Conservation (phyloP, 2,329 filamentous ascomycete genomes). For the Scedosporium aurantiacum region DNA sequence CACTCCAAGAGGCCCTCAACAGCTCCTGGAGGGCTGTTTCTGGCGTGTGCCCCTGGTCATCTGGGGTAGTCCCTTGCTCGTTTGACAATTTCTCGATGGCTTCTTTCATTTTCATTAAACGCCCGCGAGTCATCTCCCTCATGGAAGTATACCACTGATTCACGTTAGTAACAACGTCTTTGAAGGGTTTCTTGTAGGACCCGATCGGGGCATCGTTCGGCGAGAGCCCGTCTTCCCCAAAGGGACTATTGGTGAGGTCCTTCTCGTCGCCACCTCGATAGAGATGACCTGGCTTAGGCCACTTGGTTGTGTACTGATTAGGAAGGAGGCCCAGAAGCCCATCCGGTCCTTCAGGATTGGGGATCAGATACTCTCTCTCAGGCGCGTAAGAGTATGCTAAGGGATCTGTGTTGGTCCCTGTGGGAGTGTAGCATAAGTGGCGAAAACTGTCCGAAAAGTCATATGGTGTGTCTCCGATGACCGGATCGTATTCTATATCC, state of each 20-base stretch:
- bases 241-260: neutral
- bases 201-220: neutral
- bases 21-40: neutral
- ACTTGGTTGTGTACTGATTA: neutral
- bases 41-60: neutral
- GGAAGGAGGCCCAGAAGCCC: neutral
- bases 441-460: neutral
- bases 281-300: slow-evolving; percentile 1
- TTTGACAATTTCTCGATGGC: neutral
- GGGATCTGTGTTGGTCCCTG: neutral
- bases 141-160: neutral
- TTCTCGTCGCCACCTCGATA: neutral
- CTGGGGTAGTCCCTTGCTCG: neutral
- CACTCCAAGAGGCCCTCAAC: neutral
- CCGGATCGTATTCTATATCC: neutral
- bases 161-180: neutral
- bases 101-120: neutral
- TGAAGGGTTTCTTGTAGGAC: neutral
- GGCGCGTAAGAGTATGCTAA: neutral
- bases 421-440: neutral
- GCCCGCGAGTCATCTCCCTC: neutral
- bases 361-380: neutral
- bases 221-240: neutral
- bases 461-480: neutral
- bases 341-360: neutral